A percentile compares a stretch with the other conserved stretches of the same genome.
These are phyloP conservation scores for Serendipita sp. DNA, from an alignment of 768 basidiomycete genomes.

Conservation along the genomic window DNA sequence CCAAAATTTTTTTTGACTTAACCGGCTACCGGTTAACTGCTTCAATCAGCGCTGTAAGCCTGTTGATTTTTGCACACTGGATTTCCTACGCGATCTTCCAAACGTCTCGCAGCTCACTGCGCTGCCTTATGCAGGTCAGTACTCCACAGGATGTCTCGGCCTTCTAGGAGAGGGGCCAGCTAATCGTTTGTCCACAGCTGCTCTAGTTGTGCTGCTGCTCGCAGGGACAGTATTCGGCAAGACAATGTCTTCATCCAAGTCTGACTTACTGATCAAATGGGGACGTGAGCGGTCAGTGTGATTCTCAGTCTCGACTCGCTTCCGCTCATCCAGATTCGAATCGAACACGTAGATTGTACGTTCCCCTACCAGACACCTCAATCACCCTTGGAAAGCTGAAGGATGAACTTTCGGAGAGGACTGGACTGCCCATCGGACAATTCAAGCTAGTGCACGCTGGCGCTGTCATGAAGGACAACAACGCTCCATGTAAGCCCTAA, in stretches of 20 bases:
- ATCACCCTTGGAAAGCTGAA: conserved; percentile 35
- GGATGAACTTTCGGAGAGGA: conserved; percentile 49
- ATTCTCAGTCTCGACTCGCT: neutral
- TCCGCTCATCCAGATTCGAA: neutral
- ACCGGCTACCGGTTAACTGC: neutral
- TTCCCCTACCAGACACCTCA: neutral
- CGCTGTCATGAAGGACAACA: conserved; percentile 77
- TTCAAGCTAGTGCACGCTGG: conserved; percentile 87
- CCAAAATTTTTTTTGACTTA: no score
- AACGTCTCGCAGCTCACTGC: neutral
- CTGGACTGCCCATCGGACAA: conserved; percentile 45
- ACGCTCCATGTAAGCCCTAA: conserved; percentile 35
- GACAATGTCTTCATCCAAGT: neutral
- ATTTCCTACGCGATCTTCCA: neutral
- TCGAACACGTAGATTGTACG: neutral
- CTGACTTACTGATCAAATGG: neutral
- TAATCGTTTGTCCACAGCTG: neutral
- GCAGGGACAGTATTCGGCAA: neutral
- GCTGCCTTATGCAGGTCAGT: neutral
- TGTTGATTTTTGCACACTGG: neutral
- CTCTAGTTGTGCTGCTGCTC: neutral
- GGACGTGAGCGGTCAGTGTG: neutral
- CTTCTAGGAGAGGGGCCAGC: neutral
- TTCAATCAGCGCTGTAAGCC: neutral
- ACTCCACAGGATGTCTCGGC: neutral